Conservation (phyloP, 2,329 filamentous ascomycete genomes). For the Trichoderma atroviride region DNA sequence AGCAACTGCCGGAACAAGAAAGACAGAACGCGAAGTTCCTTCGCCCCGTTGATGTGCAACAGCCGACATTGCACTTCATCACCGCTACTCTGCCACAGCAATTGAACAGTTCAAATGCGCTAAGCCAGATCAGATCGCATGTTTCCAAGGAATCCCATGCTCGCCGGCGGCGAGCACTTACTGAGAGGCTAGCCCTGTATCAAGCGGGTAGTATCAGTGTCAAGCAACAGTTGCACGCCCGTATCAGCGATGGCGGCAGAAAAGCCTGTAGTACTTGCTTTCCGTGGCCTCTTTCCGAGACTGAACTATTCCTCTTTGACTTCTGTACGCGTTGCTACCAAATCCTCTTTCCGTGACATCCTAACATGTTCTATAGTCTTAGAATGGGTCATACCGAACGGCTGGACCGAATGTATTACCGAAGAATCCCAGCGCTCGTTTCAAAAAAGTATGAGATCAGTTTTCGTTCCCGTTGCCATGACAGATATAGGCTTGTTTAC, state of each 20-base stretch:
- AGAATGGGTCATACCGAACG: constrained; percentile 7
- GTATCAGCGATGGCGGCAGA: background rate
- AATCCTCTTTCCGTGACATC: background rate
- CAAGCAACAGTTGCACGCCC: background rate
- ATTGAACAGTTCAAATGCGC: background rate
- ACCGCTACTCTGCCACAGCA: background rate
- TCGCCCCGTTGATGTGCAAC: background rate
- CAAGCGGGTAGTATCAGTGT: background rate
- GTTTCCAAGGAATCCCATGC: constrained; percentile 8
- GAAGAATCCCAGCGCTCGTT: background rate
- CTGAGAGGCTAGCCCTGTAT: background rate
- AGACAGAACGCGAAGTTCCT: background rate
- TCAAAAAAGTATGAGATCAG: background rate
- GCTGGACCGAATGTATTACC: constrained; percentile 4
- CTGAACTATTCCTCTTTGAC: background rate
- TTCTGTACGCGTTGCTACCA: background rate
- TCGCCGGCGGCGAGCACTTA: constrained; percentile 1
- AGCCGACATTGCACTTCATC: background rate
- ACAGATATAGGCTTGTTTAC: background rate
- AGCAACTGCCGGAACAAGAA: background rate
- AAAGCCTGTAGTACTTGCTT: background rate
- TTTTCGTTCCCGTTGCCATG: background rate
- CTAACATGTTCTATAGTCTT: background rate
- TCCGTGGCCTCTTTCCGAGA: background rate
- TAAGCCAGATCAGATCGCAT: constrained; percentile 12